Conservation (phyloP, 345 rosid genomes). For the Aurinia saxatilis region DNA sequence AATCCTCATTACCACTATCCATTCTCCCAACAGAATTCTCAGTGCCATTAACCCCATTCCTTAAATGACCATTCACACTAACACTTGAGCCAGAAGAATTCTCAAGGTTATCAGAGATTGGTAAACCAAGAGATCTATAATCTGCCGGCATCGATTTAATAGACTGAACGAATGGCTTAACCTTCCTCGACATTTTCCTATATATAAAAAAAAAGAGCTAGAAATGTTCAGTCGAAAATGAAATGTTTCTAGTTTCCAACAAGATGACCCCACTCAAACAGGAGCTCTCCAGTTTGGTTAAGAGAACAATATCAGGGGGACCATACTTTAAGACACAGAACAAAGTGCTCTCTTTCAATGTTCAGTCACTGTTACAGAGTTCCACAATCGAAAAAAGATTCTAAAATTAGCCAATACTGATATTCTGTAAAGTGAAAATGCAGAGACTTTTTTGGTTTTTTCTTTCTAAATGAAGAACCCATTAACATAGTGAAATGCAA, state of each 20-base stretch:
- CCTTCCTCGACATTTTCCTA: constrained; percentile 49
- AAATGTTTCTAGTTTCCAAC: constrained; percentile 27
- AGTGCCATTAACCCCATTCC: constrained; percentile 30
- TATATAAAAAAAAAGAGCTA: constrained; percentile 26
- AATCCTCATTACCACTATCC: constrained; percentile 46
- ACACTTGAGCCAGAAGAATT: constrained; percentile 28
- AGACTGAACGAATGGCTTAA: constrained; percentile 47
- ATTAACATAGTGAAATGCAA: too few relatives aligned
- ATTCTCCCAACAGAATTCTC: constrained; percentile 23
- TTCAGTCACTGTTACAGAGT: constrained; percentile 36
- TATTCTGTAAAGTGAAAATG: constrained; percentile 7
- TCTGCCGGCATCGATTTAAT: constrained; percentile 71
- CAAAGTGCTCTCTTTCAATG: constrained; percentile 27
- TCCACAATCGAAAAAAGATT: constrained; percentile 2
- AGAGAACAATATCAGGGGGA: constrained; percentile 45
- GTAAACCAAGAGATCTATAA: constrained; percentile 46
- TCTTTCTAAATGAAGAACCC: background rate
- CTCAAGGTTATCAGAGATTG: constrained; percentile 34
- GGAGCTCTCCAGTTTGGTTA: constrained; percentile 28
- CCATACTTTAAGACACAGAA: constrained; percentile 38
- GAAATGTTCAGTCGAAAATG: constrained; percentile 26
- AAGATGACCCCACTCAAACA: constrained; percentile 35
- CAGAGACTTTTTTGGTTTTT: background rate
- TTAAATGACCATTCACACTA: constrained; percentile 37
- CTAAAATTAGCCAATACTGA: constrained; percentile 15